A percentile compares a stretch with the other conserved stretches of the same genome.
These are phyloP conservation scores for Porcisia deanei DNA, from an alignment of 208 protist genomes.

Conservation along the genomic window DNA sequence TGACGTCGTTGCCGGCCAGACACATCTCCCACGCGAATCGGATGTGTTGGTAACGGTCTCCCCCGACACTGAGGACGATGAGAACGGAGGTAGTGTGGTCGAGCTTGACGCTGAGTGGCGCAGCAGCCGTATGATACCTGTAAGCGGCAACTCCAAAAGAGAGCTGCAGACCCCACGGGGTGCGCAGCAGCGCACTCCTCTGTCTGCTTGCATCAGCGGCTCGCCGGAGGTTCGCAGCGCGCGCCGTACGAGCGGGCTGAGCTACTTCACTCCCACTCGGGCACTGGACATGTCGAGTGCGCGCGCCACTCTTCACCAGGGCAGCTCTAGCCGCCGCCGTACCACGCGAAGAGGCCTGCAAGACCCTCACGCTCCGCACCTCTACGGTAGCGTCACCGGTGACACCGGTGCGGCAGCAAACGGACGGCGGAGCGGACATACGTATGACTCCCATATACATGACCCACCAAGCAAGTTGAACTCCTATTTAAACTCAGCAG, in stretches of 20 bases:
- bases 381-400: conserved; percentile 11
- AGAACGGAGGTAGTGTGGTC: conserved; percentile 8
- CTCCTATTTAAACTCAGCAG: background rate
- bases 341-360: conserved; percentile 21
- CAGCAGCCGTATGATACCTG: conserved; percentile 7
- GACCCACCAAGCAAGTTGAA: conserved; percentile 17
- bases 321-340: conserved; percentile 19
- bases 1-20: conserved; percentile 19
- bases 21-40: conserved; percentile 23
- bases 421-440: conserved; percentile 22
- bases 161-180: conserved; percentile 15
- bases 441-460: conserved; percentile 13
- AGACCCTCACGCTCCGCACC: conserved; percentile 33
- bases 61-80: conserved; percentile 32
- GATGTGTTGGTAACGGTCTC: conserved; percentile 42
- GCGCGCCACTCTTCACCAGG: conserved; percentile 18
- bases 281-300: conserved; percentile 28
- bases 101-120: conserved; percentile 22
- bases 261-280: conserved; percentile 29
- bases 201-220: conserved; percentile 4
- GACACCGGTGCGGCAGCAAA: background rate
- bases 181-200: conserved; percentile 15
- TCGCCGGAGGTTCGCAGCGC: conserved; percentile 11
- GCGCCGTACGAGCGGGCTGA: conserved; percentile 18
- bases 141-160: conserved; percentile 7